Base-by-base conservation (phyloP, 345 rosid genomes). In the Garcia nutans region DNA sequence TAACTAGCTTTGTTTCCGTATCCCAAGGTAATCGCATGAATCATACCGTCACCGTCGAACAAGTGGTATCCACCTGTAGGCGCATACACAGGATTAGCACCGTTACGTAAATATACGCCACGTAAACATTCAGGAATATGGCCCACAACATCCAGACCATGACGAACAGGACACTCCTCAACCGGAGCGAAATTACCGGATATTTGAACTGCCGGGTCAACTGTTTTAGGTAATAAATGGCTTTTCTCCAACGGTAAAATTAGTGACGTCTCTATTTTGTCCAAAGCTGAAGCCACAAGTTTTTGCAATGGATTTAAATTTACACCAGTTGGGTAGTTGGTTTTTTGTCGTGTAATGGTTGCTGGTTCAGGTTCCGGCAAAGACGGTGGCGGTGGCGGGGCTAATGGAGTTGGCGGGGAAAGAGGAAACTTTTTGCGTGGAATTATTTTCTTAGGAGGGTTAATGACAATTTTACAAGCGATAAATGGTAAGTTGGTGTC, bases 11-110 rank as follows among this genome's bases (percentile, higher is more conserved):
- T 49, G 69, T 82, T 85, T 17, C 71, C 82, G 4, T 16, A 7
- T 64, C 77, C 82, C 44, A 93, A 79, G 4, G 70, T 82, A 37
- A 93, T 87, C 10, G 97, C 97, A 76, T 93, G 98, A 58, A 93
- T 73, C 97, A 91, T 93, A 42, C 96, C 98, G 74, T 93, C 97
- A 50, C 97, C 96, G 55, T 91, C 98, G 63, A 93, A 91, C 3
- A 91, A 74, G 80, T 91, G 98, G 82, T 90, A 88, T 22, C 95
- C 92, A 9, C 84, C 89, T 19, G 78, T 71, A 47, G 97, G 97
- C 2, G 70, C 69, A 50, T 84, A 82, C 81, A 83, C 74, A 44
- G 95, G 98, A 63, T 93, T 93, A 10, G 93, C 89, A 1, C 93
- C 98, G 82, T 91, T 91, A n/a, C 97, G 84, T 28, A 88, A 59